A percentile compares a stretch with the other conserved stretches of the same genome.
Evolutionary conservation across 2,329 filamentous ascomycete species (phyloP).

Genomic region (Verticillium dahliae): DNA sequence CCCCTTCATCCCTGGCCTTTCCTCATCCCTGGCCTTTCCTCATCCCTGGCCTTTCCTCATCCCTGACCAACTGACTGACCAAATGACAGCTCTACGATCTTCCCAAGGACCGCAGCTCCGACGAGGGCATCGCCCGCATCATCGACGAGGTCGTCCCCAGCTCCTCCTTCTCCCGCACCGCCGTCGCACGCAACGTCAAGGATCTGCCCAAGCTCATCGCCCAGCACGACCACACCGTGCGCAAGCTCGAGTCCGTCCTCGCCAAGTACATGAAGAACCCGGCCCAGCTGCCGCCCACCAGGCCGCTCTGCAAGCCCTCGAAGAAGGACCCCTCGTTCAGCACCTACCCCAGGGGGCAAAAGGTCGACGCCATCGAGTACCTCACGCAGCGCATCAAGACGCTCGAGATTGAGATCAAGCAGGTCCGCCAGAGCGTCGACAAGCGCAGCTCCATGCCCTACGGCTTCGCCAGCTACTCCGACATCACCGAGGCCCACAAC

Average conservation of each 20-base stretch:
- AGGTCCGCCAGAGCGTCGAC: conserved; percentile 75
- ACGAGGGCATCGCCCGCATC: conserved; percentile 81
- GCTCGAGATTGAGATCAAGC: conserved; percentile 77
- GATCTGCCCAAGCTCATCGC: conserved; percentile 79
- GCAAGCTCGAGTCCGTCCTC: conserved; percentile 73
- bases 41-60: too few species aligned
- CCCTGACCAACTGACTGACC: too few species aligned
- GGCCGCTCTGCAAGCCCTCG: conserved; percentile 73
- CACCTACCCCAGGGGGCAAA: conserved; percentile 60
- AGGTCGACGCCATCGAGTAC: conserved; percentile 92
- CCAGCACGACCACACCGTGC: conserved; percentile 74
- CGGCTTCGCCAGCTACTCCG: conserved; percentile 90
- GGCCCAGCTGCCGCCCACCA: conserved; percentile 64
- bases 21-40: too few species aligned
- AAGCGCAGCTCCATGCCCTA: conserved; percentile 83
- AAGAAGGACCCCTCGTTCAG: conserved; percentile 68
- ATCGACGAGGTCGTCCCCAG: conserved; percentile 75
- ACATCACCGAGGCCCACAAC: conserved; percentile 79
- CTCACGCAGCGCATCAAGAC: conserved; percentile 77
- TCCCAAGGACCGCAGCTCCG: conserved; percentile 65
- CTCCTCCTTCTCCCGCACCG: conserved; percentile 70
- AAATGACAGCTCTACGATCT: conserved; percentile 69
- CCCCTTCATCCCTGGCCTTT: too few species aligned
- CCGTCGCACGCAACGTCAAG: conserved; percentile 87
- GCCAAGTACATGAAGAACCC: conserved; percentile 91